Conservation (phyloP, 1,284 basidiomycete species). For the Irpex rosettiformis region DNA sequence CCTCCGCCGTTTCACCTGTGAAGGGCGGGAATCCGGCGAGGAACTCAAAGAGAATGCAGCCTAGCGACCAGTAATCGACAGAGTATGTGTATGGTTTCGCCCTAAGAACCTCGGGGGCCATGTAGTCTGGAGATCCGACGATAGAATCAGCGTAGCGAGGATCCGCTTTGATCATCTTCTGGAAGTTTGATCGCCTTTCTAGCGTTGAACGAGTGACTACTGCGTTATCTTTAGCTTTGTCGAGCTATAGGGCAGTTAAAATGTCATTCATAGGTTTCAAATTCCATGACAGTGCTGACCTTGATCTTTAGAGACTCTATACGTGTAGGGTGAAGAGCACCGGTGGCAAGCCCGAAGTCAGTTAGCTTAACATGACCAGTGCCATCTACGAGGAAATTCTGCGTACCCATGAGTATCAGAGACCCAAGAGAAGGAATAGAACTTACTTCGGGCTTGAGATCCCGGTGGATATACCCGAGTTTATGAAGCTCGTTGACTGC, state of each 20-base stretch:
- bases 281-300: too few species aligned
- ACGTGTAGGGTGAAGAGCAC: conserved; percentile 90
- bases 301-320: conserved; percentile 95
- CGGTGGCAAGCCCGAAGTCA: conserved; percentile 97
- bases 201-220: conserved; percentile 91
- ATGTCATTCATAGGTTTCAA: conserved; percentile 4
- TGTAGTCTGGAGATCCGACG: conserved; percentile 97
- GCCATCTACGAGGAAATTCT: conserved; percentile 98
- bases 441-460: conserved; percentile 93
- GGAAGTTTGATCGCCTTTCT: conserved; percentile 93
- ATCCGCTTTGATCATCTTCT: conserved; percentile 88
- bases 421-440: background rate
- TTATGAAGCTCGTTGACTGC: conserved; percentile 91
- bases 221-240: conserved; percentile 94
- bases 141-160: conserved; percentile 96
- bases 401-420: conserved; percentile 3
- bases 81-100: conserved; percentile 94
- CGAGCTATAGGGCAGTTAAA: conserved; percentile 54
- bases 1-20: conserved; percentile 92
- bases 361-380: conserved; percentile 98
- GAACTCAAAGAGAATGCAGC: conserved; percentile 98
- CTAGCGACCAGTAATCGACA: conserved; percentile 98
- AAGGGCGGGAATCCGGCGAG: conserved; percentile 98
- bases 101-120: conserved; percentile 91
- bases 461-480: conserved; percentile 95